Evolutionary conservation across 371 early-diverging fungal species (phyloP), one percentile per base, ranked within the genome.

Genomic region (Nosema muscidifuracis): DNA sequence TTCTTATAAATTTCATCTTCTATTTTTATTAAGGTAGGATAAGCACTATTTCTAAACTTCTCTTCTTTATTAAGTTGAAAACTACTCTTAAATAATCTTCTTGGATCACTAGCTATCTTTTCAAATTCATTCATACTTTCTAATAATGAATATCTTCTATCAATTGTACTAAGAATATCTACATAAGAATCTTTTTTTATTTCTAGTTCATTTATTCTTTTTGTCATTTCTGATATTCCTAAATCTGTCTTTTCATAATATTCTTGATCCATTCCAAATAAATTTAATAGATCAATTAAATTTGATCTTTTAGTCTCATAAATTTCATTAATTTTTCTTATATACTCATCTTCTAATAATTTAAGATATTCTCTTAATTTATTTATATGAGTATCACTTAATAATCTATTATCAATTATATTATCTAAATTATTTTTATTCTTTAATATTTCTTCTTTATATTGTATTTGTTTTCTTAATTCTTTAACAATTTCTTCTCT

Each of bases 31-130:
- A 93, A 81, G 2, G 87, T 89, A 24, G 92, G 91, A 69, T 86
- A 88, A 40, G 91, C 89, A 1, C 86, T 86, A 61, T 89, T 89
- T 33, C 93, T 81, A 85, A 89, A 92, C 75, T 87, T 87, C 64
- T 91, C 92, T 79, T 93, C 92, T 76, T 89, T 89, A 24, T 87
- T 68, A 30, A 93, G 81, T 73, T 88, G 89, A 76, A 92, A 90
- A 0, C 89, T 89, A 10, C 87, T 84, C 67, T 86, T 86, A 71
- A 90, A 90, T 15, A 93, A 81, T 26, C 93, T 83, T 55, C 84
- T 83, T 1, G 92, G 92, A 74, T 93, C 91, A 0, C 88, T 87
- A 0, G 93, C 93, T 0, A 85, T 85, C 67, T 87, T 86, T 78
- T 93, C 93, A 84, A 93, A 92, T 12, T 87, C 87, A 56, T 86